Evolutionary conservation across 345 rosid genomes (phyloP).

Genomic region (Eucalyptus regnans): DNA sequence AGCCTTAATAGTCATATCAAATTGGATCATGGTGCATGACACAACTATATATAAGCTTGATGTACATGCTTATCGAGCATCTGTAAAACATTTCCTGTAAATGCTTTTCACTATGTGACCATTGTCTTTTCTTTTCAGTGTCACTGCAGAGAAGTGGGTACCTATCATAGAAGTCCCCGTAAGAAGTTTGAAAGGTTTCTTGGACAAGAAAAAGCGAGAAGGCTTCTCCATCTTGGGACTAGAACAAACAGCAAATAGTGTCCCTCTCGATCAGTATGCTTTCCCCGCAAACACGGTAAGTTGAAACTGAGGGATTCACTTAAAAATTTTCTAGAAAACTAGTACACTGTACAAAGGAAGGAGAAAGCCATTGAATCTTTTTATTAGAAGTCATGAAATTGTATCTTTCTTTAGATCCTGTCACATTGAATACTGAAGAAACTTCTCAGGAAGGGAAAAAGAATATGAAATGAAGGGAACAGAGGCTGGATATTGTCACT

Average conservation of each 20-base stretch:
- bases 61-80: background rate
- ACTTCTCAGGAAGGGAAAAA: background rate
- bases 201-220: slow-evolving; percentile 78
- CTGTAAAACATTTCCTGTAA: background rate
- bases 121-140: slow-evolving; percentile 31
- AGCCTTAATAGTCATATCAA: background rate
- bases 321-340: background rate
- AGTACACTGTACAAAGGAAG: background rate
- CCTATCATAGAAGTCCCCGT: slow-evolving; percentile 84
- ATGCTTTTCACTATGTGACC: background rate
- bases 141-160: slow-evolving; percentile 97
- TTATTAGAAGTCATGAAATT: background rate
- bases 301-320: background rate
- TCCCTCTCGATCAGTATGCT: slow-evolving; percentile 53
- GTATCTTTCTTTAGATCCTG: background rate
- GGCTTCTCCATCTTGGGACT: slow-evolving; percentile 86
- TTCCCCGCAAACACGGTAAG: slow-evolving; percentile 78
- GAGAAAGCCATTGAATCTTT: background rate
- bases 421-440: background rate
- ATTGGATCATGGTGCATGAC: background rate
- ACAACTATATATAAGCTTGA: background rate
- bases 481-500: background rate
- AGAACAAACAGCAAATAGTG: slow-evolving; percentile 91
- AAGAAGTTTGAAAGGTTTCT: slow-evolving; percentile 57
- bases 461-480: background rate